A percentile compares a stretch with the other conserved stretches of the same genome.
These are phyloP conservation scores for Cenchrus purpureus DNA, from an alignment of 176 grass and related monocot genomes.

Conservation along the genomic window DNA sequence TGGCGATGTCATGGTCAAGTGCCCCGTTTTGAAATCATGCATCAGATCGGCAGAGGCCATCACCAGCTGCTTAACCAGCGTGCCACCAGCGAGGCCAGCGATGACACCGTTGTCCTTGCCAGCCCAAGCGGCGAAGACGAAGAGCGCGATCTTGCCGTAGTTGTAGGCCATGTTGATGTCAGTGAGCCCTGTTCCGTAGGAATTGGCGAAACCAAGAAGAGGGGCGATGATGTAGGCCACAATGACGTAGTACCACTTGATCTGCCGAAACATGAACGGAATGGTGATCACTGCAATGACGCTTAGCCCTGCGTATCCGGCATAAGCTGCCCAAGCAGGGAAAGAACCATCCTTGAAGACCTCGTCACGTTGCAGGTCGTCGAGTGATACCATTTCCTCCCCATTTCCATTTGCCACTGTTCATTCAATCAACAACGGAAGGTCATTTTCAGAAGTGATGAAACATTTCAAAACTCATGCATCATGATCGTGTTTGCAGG, in stretches of 20 bases:
- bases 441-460: too few relatives aligned
- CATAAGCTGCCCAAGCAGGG: conserved; percentile 66
- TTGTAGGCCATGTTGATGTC: conserved; percentile 98
- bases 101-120: conserved; percentile 74
- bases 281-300: conserved; percentile 48
- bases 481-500: neutral
- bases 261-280: conserved; percentile 66
- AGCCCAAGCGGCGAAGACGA: conserved; percentile 68
- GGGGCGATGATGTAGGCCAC: conserved; percentile 75
- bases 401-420: conserved; percentile 60
- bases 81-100: conserved; percentile 64
- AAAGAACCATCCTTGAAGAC: conserved; percentile 61
- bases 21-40: conserved; percentile 87
- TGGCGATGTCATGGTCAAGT: conserved; percentile 84
- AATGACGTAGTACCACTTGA: conserved; percentile 92
- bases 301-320: conserved; percentile 50
- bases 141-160: conserved; percentile 84
- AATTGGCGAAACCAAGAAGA: conserved; percentile 75
- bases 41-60: conserved; percentile 74
- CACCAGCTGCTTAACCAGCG: conserved; percentile 72
- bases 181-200: conserved; percentile 80
- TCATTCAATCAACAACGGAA: neutral
- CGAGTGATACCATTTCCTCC: conserved; percentile 20
- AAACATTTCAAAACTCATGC: neutral
- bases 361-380: conserved; percentile 60